Evolutionary conservation across 1,284 basidiomycete genomes (phyloP), one percentile per base, ranked within the genome.

Genomic region (Apiotrichum domesticum): DNA sequence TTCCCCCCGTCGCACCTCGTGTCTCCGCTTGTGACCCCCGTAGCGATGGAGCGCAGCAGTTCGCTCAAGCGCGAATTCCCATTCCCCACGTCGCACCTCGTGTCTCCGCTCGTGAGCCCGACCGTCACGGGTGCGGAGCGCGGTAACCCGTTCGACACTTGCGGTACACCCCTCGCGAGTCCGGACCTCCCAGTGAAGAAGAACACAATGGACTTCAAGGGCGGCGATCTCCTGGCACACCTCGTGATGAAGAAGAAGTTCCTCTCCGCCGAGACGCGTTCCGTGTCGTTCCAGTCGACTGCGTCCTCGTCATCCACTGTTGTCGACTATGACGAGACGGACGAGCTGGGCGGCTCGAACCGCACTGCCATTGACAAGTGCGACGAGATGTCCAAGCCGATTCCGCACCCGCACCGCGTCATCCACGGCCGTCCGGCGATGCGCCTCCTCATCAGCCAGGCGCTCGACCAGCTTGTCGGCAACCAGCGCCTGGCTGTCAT

Each of bases 401-500:
- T n/a, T 9, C 14, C 7, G 11, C 6, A n/a, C 8, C 15, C 47
- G 4, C 37, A 37, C 21, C 47, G 47, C 35, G 35, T 57, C 37
- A 40, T 14, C 29, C 32, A 40, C 4, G 67, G 69, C 7, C 62
- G 69, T 8, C 67, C 69, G 6, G 34, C 41, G 2, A 61, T 70
- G 60, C 46, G 40, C 4, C 52, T 50, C 4, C n/a, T 69, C 6
- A 40, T 70, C 10, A 21, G 40, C 1, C 15, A n/a, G 2, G 52
- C 55, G 2, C 14, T 67, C 21, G 40, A 35, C 6, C 40, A 37
- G 2, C 49, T 66, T 0, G 54, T 58, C 1, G 61, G 57, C 1
- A 37, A 42, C 2, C 58, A 64, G 47, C 59, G 63, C 34, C 49
- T 72, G 8, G 68, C 63, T 0, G 61, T 72, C 3, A 44, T 68